Conservation (phyloP, 1,284 basidiomycete genomes). For the Exsudoporus floridanus region DNA sequence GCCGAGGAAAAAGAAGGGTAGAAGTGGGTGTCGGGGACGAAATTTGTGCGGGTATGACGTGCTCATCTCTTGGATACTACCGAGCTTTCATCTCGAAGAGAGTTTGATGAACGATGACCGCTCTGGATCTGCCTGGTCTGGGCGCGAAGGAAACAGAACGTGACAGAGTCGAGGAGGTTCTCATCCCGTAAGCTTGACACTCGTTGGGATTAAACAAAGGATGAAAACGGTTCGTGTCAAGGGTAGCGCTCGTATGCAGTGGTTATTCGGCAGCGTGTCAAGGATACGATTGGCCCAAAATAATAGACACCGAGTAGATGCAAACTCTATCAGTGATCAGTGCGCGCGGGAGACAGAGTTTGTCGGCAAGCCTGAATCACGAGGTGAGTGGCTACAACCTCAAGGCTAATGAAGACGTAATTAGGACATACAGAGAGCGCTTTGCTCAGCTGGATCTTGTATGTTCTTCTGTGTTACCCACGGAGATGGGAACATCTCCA, state of each 20-base stretch:
- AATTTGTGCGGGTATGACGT: conserved; percentile 4
- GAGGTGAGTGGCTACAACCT: background rate
- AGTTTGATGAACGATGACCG: background rate
- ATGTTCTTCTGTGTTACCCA: background rate
- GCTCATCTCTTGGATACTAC: background rate
- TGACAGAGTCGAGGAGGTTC: background rate
- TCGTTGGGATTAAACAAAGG: background rate
- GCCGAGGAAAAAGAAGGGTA: background rate
- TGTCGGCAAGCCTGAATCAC: background rate
- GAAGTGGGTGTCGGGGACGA: background rate
- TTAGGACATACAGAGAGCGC: background rate
- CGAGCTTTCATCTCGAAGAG: background rate
- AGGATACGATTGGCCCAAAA: background rate
- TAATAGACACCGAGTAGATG: background rate
- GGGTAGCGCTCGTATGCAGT: background rate
- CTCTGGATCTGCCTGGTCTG: background rate
- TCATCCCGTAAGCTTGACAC: background rate
- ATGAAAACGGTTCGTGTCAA: background rate
- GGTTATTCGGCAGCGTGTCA: background rate
- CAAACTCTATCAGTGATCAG: conserved; percentile 1
- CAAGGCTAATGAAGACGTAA: background rate
- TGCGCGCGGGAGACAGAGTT: background rate
- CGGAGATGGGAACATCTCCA: background rate
- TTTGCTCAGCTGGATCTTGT: background rate
- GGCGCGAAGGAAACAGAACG: background rate